A percentile compares a stretch with the other conserved stretches of the same genome.
Evolutionary conservation across 1,284 basidiomycete genomes (phyloP).

Genomic region (Leccinum fuscescens): DNA sequence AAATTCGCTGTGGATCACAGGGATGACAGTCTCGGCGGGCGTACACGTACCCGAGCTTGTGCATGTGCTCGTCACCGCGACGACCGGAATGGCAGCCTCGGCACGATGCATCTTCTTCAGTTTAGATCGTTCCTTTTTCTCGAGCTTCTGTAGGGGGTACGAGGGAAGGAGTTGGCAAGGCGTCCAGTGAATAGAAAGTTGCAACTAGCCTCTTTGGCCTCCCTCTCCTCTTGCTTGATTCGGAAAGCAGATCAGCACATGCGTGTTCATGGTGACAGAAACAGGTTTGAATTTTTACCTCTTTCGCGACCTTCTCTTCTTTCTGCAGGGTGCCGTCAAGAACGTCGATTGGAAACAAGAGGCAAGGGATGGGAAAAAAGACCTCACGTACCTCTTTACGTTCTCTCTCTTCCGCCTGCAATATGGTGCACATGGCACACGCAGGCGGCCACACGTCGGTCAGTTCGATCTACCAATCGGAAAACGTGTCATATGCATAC

Average conservation of each 20-base stretch:
- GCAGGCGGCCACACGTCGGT: neutral
- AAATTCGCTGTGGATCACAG: constrained; percentile 23
- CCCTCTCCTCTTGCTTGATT: constrained; percentile 48
- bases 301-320: constrained; percentile 46
- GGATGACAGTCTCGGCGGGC: constrained; percentile 32
- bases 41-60: constrained; percentile 18
- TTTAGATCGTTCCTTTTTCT: constrained; percentile 58
- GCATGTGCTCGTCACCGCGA: constrained; percentile 19
- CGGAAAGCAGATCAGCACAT: constrained; percentile 20
- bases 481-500: constrained; percentile 27
- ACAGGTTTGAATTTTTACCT: constrained; percentile 25
- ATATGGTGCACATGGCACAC: neutral
- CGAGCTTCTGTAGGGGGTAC: constrained; percentile 41
- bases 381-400: constrained; percentile 52
- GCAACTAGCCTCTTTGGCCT: constrained; percentile 48
- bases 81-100: constrained; percentile 31
- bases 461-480: neutral
- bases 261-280: neutral
- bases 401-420: constrained; percentile 48
- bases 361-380: neutral
- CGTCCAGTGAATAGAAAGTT: neutral
- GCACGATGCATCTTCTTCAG: constrained; percentile 49
- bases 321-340: constrained; percentile 38
- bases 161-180: constrained; percentile 3
- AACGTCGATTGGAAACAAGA: neutral